Evolutionary conservation across 371 early-diverging fungal genomes (phyloP).

Genomic region (Mortierella sp.): DNA sequence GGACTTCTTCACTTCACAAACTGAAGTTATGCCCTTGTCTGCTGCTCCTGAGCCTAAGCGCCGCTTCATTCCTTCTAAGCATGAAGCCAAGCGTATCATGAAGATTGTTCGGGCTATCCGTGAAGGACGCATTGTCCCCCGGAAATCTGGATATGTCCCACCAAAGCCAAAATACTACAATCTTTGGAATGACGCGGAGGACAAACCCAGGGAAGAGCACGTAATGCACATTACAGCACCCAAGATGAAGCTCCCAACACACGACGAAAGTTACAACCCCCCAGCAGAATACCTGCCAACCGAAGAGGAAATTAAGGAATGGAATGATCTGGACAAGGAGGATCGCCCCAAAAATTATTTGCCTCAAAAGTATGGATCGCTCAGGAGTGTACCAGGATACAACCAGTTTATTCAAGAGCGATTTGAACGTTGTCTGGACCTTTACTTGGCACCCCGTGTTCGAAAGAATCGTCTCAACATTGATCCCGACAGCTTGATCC

Average conservation of each 20-base stretch:
- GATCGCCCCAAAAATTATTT: slow-evolving; percentile 84
- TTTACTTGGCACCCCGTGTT: slow-evolving; percentile 95
- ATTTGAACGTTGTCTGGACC: slow-evolving; percentile 95
- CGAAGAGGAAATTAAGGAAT: slow-evolving; percentile 81
- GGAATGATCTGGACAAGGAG: slow-evolving; percentile 83
- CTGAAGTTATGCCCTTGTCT: slow-evolving; percentile 80
- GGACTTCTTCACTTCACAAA: slow-evolving; percentile 93
- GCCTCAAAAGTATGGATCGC: slow-evolving; percentile 82
- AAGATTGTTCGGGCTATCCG: slow-evolving; percentile 96
- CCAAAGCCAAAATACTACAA: slow-evolving; percentile 82
- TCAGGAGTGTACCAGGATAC: slow-evolving; percentile 92
- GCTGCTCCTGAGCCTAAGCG: slow-evolving; percentile 95
- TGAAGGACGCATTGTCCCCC: slow-evolving; percentile 82
- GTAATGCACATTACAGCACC: slow-evolving; percentile 93
- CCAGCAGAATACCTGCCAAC: slow-evolving; percentile 95
- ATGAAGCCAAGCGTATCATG: slow-evolving; percentile 92
- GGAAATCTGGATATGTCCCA: slow-evolving; percentile 65
- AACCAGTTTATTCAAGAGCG: slow-evolving; percentile 89
- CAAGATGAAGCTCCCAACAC: slow-evolving; percentile 88
- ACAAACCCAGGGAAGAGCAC: slow-evolving; percentile 68
- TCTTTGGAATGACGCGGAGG: slow-evolving; percentile 82
- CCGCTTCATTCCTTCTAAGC: slow-evolving; percentile 93
- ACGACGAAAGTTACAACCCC: slow-evolving; percentile 96
- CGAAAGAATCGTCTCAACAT: slow-evolving; percentile 86
- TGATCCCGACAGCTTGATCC: slow-evolving; percentile 93